phyloP scores from a whole-genome alignment of 208 protist genomes.

The Wallacemonas rigidus region DNA sequence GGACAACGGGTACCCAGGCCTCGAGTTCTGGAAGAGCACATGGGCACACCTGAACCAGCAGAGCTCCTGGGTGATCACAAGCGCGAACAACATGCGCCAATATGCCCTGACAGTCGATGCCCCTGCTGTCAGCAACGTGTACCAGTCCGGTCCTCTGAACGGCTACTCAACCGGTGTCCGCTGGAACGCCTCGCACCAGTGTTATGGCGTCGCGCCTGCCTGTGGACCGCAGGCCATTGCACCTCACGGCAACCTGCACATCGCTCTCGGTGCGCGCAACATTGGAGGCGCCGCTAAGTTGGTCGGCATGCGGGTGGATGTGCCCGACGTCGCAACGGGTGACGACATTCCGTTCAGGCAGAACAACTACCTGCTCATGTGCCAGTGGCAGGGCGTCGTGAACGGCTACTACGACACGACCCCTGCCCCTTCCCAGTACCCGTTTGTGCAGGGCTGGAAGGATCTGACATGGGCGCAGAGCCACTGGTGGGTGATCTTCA shows the following conservation, averaged over 20 bases:
- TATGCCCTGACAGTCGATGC: not conserved
- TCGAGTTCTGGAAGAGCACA: conserved; percentile 37
- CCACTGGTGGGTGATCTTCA: conserved; percentile 53
- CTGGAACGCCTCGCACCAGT: conserved; percentile 23
- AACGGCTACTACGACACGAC: not conserved
- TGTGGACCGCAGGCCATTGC: not conserved
- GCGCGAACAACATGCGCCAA: not conserved
- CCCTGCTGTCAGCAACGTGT: not conserved
- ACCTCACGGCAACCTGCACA: conserved; percentile 36
- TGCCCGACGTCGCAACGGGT: not conserved
- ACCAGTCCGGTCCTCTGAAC: not conserved
- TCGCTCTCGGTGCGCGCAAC: conserved; percentile 19
- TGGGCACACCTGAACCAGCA: conserved; percentile 16
- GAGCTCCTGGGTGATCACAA: not conserved
- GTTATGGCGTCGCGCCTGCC: not conserved
- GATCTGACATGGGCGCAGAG: conserved; percentile 47
- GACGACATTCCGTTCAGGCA: conserved; percentile 30
- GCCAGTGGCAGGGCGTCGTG: conserved; percentile 33
- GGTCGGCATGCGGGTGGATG: conserved; percentile 22
- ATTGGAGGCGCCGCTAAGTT: not conserved
- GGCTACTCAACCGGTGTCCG: not conserved
- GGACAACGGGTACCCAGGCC: conserved; percentile 38
- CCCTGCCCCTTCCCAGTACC: not conserved
- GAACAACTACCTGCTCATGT: conserved; percentile 27
- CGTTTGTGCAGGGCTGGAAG: conserved; percentile 47